A percentile compares a stretch with the other conserved stretches of the same genome.
Evolutionary conservation across 2,329 filamentous ascomycete genomes (phyloP).

Genomic region (Aspergillus tanneri): DNA sequence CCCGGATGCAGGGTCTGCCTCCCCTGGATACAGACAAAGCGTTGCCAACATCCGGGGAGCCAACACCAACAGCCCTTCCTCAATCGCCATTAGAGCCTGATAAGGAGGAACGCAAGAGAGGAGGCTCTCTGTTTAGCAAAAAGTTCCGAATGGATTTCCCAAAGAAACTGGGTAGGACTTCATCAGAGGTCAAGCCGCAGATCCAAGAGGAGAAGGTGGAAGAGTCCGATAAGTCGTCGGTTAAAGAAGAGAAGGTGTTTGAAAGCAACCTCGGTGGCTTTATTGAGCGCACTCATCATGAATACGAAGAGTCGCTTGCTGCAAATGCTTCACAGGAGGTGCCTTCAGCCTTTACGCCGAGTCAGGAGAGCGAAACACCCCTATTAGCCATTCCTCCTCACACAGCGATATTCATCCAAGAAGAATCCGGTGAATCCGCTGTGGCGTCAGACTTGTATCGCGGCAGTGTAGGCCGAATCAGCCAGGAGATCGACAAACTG

Average conservation of each 20-base stretch:
- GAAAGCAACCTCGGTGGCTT: slow-evolving; percentile 49
- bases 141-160: slow-evolving; percentile 74
- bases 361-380: slow-evolving; percentile 47
- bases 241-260: slow-evolving; percentile 48
- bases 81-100: slow-evolving; percentile 57
- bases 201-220: slow-evolving; percentile 71
- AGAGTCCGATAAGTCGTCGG: slow-evolving; percentile 53
- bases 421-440: slow-evolving; percentile 62
- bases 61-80: slow-evolving; percentile 46
- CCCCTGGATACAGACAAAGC: slow-evolving; percentile 52
- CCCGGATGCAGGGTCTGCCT: slow-evolving; percentile 49
- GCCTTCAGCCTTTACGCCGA: slow-evolving; percentile 43
- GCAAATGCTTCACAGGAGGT: slow-evolving; percentile 40
- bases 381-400: slow-evolving; percentile 45
- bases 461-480: slow-evolving; percentile 77
- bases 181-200: slow-evolving; percentile 68
- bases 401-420: slow-evolving; percentile 64
- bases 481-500: slow-evolving; percentile 74
- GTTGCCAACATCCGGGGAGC: slow-evolving; percentile 45
- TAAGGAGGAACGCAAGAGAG: slow-evolving; percentile 61
- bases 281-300: slow-evolving; percentile 46
- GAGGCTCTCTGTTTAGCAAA: slow-evolving; percentile 69
- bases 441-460: slow-evolving; percentile 82
- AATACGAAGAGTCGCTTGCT: slow-evolving; percentile 46
- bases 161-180: slow-evolving; percentile 75